Base-by-base conservation (phyloP, 106 monocot genomes). In the Apostasia ramifera region DNA sequence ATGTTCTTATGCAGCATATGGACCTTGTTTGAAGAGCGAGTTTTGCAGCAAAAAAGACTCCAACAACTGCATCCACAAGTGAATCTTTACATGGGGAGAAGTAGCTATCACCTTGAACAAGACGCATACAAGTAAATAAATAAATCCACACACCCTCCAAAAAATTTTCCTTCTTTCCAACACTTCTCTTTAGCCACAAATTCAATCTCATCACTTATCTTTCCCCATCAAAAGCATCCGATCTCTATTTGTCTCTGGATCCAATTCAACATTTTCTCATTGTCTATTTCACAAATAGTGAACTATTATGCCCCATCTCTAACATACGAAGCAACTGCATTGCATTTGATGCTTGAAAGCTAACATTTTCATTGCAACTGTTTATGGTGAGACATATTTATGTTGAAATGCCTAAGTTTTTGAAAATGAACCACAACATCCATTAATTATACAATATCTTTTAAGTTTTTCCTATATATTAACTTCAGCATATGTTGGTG, bases 71-170 rank as follows among this genome's bases (percentile, higher is more conserved):
- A n/a, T n/a, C n/a, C n/a, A n/a, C n/a, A 44, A 53, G 39, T 40
- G 64, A 8, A 13, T n/a, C n/a, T n/a, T n/a, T n/a, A n/a, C n/a
- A n/a, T n/a, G n/a, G n/a, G n/a, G n/a, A n/a, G n/a, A n/a, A n/a
- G n/a, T n/a, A n/a, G n/a, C 26, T 65, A 41, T 14, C 83, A 97
- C 97, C 97, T 90, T 98, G 97, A 7, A 98, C 81, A 50, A 92
- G 84, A 81, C 90, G 97, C 97, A 98, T 98, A 4, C 85, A 74
- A 66, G 92, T n/a, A 84, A 81, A 92, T 92, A 73, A 98, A 98
- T 66, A 89, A 92, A 44, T 89, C 83, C 4, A 76, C 76, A 43
- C 97, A 82, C 54, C 89, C 89, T 63, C 53, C 78, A 46, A 97
- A 98, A 60, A 98, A 75, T 39, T 57, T 66, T 62, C 97, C 80